Percentiles rank a stretch among this genome's conserved stretches.
Conservation (phyloP, 2,329 filamentous ascomycete genomes). For the Mariannaea elegans region DNA sequence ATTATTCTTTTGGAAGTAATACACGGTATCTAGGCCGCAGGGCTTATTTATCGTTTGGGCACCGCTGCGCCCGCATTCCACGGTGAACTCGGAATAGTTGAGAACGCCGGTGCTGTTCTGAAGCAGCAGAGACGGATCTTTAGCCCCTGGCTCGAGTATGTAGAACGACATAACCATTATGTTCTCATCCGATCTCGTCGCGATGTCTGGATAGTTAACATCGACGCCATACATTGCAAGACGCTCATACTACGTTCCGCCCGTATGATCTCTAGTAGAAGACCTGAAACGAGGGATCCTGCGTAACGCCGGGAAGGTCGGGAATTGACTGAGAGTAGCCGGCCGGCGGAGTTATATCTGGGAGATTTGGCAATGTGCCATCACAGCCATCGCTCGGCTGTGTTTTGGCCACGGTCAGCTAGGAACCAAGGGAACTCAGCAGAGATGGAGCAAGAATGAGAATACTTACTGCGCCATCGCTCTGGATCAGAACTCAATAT, state of each 20-base stretch:
- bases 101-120: conserved; percentile 1
- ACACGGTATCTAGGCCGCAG: neutral
- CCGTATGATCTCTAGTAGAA: neutral
- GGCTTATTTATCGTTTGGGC: neutral
- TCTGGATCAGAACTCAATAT: neutral
- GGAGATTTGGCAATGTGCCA: neutral
- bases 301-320: neutral
- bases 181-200: neutral
- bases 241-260: neutral
- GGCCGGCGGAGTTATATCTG: neutral
- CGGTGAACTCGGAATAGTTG: neutral
- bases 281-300: neutral
- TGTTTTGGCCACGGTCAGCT: neutral
- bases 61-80: too few species aligned
- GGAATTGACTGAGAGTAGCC: neutral
- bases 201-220: neutral
- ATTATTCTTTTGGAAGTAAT: conserved; percentile 3
- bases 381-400: neutral
- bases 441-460: too few species aligned
- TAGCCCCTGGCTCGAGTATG: neutral
- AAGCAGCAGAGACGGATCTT: neutral
- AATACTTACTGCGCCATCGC: neutral
- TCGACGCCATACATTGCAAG: conserved; percentile 5
- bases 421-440: too few species aligned
- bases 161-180: neutral